Evolutionary conservation across 2,329 filamentous ascomycete species (phyloP).

Genomic region (Colletotrichum sp.): DNA sequence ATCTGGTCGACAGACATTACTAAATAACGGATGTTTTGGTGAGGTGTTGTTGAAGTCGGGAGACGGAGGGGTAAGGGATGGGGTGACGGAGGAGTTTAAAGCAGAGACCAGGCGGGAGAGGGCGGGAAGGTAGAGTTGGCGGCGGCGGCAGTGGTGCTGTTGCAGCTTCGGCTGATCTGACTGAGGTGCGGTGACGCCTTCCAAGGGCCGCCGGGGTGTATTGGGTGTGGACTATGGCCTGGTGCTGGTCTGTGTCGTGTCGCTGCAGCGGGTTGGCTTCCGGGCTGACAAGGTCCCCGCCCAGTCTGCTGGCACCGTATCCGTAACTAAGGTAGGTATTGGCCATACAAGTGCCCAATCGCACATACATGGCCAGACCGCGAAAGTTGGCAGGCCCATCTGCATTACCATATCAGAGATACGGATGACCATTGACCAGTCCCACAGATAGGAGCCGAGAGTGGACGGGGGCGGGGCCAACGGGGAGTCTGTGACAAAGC

Average conservation of each 20-base stretch:
- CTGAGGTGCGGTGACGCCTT: slow-evolving; percentile 15
- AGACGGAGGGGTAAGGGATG: slow-evolving; percentile 1
- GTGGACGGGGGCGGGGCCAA: not conserved
- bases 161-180: slow-evolving; percentile 18
- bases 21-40: not conserved
- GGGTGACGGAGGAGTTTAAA: slow-evolving; percentile 21
- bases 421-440: not conserved
- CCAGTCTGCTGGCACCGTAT: not conserved
- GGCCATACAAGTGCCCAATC: not conserved
- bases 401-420: not conserved
- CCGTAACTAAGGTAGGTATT: not conserved
- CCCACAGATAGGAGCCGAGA: slow-evolving; percentile 4
- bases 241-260: not conserved
- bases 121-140: not conserved
- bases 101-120: not conserved
- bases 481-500: slow-evolving; percentile 17
- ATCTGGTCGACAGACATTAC: slow-evolving; percentile 23
- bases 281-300: slow-evolving; percentile 3
- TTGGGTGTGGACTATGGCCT: slow-evolving; percentile 1
- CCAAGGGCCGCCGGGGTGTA: not conserved
- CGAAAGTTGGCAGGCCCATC: not conserved
- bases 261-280: not conserved
- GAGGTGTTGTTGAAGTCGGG: not conserved
- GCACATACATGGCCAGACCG: not conserved
- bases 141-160: slow-evolving; percentile 2